Percentiles rank a stretch among this genome's conserved stretches.
Conservation (phyloP, 208 protist species). For the Leishmania braziliensis region DNA sequence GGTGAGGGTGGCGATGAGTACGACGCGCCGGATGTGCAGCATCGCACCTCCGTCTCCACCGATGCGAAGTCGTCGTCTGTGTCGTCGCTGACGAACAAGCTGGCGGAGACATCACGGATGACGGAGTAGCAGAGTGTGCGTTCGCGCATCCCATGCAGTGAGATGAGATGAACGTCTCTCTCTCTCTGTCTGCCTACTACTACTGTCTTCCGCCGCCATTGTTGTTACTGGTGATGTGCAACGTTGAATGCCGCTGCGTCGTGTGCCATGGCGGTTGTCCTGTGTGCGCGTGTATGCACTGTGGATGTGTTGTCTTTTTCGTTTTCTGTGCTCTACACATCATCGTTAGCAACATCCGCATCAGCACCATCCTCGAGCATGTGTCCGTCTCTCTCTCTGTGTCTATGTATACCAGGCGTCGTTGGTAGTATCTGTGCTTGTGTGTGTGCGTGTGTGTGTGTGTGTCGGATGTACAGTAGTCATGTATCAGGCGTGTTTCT, state of each 20-base stretch:
- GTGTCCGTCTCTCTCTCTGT: neutral
- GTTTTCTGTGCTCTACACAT: neutral
- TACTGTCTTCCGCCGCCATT: neutral
- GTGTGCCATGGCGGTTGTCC: neutral
- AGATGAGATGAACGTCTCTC: neutral
- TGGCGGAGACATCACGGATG: constrained; percentile 1
- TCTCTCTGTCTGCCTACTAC: neutral
- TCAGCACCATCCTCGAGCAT: neutral
- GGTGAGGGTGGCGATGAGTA: neutral
- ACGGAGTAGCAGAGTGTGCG: neutral
- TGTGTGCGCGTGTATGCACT: neutral
- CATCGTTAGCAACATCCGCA: neutral
- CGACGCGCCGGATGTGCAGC: neutral
- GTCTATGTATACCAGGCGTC: neutral
- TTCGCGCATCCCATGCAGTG: neutral
- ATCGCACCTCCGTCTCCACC: constrained; percentile 3
- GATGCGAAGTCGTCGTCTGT: neutral
- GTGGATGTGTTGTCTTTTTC: neutral
- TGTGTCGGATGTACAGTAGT: neutral
- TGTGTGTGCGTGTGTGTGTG: neutral
- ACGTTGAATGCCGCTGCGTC: neutral
- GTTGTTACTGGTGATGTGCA: neutral
- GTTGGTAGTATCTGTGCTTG: neutral
- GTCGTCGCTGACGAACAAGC: neutral
- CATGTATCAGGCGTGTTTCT: neutral